Evolutionary conservation across 768 basidiomycete species (phyloP).

Genomic region (Amanita pallidorosea): DNA sequence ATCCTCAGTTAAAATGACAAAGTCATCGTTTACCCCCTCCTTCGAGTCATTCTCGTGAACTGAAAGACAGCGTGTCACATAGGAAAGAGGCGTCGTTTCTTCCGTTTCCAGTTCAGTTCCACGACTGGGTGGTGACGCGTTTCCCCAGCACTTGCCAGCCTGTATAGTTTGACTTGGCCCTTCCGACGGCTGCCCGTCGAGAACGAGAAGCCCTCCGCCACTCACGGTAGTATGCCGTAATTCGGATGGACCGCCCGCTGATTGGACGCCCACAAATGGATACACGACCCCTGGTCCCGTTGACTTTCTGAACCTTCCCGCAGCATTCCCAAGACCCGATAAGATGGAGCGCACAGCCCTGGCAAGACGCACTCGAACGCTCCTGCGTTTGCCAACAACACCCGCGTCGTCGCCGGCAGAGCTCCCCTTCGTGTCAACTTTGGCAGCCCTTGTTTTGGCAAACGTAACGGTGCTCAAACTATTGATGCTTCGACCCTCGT

Average conservation of each 20-base stretch:
- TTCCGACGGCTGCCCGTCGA: background rate
- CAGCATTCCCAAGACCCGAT: background rate
- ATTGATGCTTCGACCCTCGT: background rate
- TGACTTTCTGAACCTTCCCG: background rate
- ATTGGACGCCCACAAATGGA: slow-evolving; percentile 1
- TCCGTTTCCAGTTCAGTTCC: background rate
- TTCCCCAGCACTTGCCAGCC: background rate
- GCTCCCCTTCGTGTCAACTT: background rate
- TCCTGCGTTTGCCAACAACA: background rate
- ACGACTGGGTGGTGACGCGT: background rate
- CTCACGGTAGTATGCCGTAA: background rate
- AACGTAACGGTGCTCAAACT: background rate
- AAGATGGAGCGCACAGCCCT: background rate
- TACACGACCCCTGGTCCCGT: background rate
- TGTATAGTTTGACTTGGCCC: background rate
- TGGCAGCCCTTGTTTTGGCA: background rate
- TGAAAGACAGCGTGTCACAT: background rate
- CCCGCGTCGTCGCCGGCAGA: no score
- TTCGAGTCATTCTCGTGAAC: background rate
- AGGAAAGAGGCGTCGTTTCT: background rate
- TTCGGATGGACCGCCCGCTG: background rate
- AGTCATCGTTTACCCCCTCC: background rate
- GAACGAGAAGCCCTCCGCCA: background rate
- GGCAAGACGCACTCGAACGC: background rate
- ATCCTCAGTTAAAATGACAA: no score